Conservation (phyloP, 371 early-diverging fungal species). For the Mortierella sp. region DNA sequence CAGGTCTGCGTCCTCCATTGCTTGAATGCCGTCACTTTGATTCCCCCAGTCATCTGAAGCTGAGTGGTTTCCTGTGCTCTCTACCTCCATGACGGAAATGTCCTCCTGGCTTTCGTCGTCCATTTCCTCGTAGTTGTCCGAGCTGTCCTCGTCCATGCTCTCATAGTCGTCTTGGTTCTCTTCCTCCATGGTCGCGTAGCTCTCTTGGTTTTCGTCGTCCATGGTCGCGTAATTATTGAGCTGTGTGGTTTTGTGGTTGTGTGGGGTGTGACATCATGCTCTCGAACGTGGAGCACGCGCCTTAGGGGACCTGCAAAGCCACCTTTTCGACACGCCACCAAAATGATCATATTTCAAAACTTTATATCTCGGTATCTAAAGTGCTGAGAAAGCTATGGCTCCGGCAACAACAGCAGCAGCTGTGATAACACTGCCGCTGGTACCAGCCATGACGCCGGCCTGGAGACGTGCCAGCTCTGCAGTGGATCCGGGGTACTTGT, state of each 20-base stretch:
- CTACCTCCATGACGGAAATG: neutral
- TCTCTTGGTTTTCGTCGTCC: neutral
- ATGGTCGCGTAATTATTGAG: neutral
- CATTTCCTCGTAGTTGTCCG: neutral
- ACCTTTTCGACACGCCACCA: neutral
- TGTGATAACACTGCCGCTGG: conserved; percentile 27
- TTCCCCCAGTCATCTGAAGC: neutral
- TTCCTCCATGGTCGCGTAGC: neutral
- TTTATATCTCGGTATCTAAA: conserved; percentile 14
- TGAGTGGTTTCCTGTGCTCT: neutral
- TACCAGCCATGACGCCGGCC: conserved; percentile 51
- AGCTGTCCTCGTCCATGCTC: neutral
- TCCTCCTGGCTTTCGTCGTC: neutral
- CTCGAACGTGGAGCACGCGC: neutral
- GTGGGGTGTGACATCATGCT: neutral
- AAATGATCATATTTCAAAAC: neutral
- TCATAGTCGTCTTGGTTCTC: neutral
- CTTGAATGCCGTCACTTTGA: neutral
- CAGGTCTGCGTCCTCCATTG: conserved; percentile 22
- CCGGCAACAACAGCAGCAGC: conserved; percentile 49
- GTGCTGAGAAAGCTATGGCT: conserved; percentile 37
- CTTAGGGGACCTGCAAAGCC: neutral
- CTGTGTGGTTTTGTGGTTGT: neutral
- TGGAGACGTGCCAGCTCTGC: conserved; percentile 43
- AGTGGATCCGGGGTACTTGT: conserved; percentile 48